phyloP scores from a whole-genome alignment of 2,329 filamentous ascomycete genomes.

The Fusarium tjaetaba region DNA sequence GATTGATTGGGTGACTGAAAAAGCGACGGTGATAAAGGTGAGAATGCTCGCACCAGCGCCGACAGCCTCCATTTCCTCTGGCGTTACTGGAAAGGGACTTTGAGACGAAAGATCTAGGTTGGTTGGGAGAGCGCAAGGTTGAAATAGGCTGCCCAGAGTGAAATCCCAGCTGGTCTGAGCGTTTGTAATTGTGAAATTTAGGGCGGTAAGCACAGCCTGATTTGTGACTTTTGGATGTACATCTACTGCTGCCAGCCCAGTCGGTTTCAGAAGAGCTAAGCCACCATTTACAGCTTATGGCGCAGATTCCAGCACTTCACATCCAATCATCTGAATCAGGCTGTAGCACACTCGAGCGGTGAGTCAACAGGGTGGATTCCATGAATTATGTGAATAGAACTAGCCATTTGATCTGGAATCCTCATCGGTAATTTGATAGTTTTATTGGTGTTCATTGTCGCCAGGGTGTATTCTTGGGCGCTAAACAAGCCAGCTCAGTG shows the following conservation, averaged over 20 bases:
- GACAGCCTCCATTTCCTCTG: not conserved
- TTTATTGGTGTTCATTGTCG: no score
- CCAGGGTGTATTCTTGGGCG: no score
- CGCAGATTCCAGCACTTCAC: not conserved
- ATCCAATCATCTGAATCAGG: not conserved
- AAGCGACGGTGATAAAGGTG: not conserved
- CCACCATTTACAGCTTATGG: not conserved
- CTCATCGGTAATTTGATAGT: not conserved
- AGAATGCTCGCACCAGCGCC: not conserved
- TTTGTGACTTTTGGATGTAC: not conserved
- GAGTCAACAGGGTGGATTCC: not conserved
- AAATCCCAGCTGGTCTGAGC: no score
- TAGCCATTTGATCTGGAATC: not conserved
- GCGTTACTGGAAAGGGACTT: accelerated
- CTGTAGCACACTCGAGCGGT: not conserved
- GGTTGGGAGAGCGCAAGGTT: not conserved
- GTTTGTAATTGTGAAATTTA: not conserved
- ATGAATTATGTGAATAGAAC: accelerated
- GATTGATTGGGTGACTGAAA: not conserved
- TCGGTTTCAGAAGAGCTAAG: accelerated
- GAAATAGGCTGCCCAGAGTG: accelerated
- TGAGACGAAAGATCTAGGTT: accelerated
- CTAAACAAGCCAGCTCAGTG: no score
- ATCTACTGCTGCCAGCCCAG: not conserved
- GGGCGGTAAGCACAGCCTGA: not conserved